Conservation (phyloP, 2,329 filamentous ascomycete genomes). For the Ophiostoma montium region DNA sequence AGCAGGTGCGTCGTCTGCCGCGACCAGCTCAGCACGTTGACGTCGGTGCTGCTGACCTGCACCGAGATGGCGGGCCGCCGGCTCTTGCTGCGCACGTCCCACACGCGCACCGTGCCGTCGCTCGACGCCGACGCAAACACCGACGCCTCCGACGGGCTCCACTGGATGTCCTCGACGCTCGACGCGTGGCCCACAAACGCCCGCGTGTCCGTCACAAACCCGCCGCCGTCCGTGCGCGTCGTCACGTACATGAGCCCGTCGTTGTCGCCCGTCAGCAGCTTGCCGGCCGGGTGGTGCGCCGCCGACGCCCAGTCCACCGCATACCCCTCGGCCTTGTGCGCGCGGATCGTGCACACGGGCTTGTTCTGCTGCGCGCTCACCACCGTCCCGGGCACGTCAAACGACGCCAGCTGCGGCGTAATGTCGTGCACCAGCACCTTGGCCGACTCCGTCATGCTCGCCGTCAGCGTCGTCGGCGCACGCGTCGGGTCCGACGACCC, state of each 20-base stretch:
- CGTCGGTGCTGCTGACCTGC: conserved; percentile 68
- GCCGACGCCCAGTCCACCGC: conserved; percentile 92
- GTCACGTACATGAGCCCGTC: conserved; percentile 81
- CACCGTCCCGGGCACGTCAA: conserved; percentile 74
- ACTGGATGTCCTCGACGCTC: conserved; percentile 90
- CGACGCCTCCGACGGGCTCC: conserved; percentile 84
- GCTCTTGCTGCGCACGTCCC: conserved; percentile 87
- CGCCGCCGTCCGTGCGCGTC: conserved; percentile 71
- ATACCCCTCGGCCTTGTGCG: conserved; percentile 90
- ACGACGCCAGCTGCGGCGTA: conserved; percentile 73
- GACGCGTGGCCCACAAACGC: conserved; percentile 72
- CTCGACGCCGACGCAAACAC: conserved; percentile 91
- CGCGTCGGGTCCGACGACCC: conserved; percentile 53
- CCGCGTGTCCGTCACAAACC: conserved; percentile 75
- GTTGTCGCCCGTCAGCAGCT: conserved; percentile 84
- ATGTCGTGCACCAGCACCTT: conserved; percentile 90
- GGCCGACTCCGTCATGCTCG: conserved; percentile 81
- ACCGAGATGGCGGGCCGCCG: conserved; percentile 79
- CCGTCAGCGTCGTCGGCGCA: conserved; percentile 70
- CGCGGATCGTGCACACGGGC: conserved; percentile 71
- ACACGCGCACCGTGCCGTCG: conserved; percentile 89
- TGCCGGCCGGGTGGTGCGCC: conserved; percentile 62
- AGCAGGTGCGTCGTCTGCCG: conserved; percentile 76
- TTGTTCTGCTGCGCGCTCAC: conserved; percentile 77
- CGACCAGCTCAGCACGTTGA: conserved; percentile 97